Evolutionary conservation across 2,329 filamentous ascomycete species (phyloP), one percentile per base, ranked within the genome.

Genomic region (Epichloe amarillans): DNA sequence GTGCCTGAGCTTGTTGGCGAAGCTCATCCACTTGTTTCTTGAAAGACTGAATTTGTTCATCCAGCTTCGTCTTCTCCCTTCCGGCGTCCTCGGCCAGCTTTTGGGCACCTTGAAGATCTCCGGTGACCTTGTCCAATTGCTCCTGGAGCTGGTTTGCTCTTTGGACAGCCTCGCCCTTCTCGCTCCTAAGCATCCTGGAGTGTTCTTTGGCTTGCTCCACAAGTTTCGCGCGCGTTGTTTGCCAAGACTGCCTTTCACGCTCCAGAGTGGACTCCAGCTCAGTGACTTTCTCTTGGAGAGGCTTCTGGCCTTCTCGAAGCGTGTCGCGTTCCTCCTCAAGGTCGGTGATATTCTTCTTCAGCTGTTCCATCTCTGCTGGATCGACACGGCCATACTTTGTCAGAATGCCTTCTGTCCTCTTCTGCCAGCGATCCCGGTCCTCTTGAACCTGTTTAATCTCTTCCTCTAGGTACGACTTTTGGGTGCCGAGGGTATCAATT

Each of bases 361-460:
- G 76, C 53, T 85, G 83, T 60, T 97, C 91, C 63, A 96, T 79
- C 62, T 97, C 91, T 3, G 87, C 88, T 42, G 93, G 91, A 62
- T 98, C 93, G 49, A 94, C 88, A 51, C 91, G 87, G 58, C 95
- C 90, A 62, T 97, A 96, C 64, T 95, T 96, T 57, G 88, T 89
- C 47, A 98, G 79, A 54, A 98, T 96, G 58, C 94, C 88, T 63
- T 97, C 89, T 1, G 89, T 94, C 23, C 93, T 84, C 72, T 96
- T 91, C 68, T 95, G 89, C 87, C 91, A 96, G 52, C 88, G 81
- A 63, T 97, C 91, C 15, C 93, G 84, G 63, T 97, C 91, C 60
- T 93, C 86, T 57, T 94, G 86, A 10, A 97, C 76, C 55, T 96
- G 78, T 61, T 86, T 88, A 62, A 96, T 80, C 63, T 97, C 91